A percentile compares a stretch with the other conserved stretches of the same genome.
phyloP scores from a whole-genome alignment of 495 filamentous ascomycete genomes.

The Neurospora terricola region DNA sequence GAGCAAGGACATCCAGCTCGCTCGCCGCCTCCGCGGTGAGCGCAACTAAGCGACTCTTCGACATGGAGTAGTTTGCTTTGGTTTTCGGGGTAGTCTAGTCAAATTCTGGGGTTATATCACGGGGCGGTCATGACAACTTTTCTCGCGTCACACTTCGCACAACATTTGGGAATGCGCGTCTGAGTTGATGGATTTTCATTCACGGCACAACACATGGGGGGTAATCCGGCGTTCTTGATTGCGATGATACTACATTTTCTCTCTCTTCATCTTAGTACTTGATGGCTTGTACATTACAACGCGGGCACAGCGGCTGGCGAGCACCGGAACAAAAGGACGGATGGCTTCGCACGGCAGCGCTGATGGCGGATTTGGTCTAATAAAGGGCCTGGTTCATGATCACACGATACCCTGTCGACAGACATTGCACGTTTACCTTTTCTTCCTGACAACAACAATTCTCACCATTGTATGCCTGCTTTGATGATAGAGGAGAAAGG shows the following conservation, averaged over 20 bases:
- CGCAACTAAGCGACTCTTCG: slow-evolving; percentile 44
- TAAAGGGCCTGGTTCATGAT: slow-evolving; percentile 8
- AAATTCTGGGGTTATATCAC: slow-evolving; percentile 11
- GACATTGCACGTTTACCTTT: not conserved
- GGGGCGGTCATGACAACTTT: slow-evolving; percentile 25
- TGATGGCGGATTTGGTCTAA: slow-evolving; percentile 6
- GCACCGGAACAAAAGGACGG: slow-evolving; percentile 1
- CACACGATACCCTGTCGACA: not conserved
- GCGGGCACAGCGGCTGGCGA: slow-evolving; percentile 1
- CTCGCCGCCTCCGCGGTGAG: slow-evolving; percentile 93
- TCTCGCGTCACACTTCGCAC: slow-evolving; percentile 18
- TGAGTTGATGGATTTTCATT: slow-evolving; percentile 14
- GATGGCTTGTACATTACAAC: slow-evolving; percentile 30
- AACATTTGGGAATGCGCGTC: slow-evolving; percentile 15
- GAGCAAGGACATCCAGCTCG: slow-evolving; percentile 93
- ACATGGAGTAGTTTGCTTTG: slow-evolving; percentile 4
- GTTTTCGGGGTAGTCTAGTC: slow-evolving; percentile 4
- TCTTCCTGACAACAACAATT: not conserved
- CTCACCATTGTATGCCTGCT: not conserved
- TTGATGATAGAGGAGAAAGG: not conserved
- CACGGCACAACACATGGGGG: slow-evolving; percentile 15
- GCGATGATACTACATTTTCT: slow-evolving; percentile 20
- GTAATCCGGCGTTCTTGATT: slow-evolving; percentile 30
- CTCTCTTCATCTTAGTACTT: slow-evolving; percentile 5
- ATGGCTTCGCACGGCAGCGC: slow-evolving; percentile 1